Evolutionary conservation across 2,329 filamentous ascomycete species (phyloP).

Genomic region (Beauveria pseudobassiana): DNA sequence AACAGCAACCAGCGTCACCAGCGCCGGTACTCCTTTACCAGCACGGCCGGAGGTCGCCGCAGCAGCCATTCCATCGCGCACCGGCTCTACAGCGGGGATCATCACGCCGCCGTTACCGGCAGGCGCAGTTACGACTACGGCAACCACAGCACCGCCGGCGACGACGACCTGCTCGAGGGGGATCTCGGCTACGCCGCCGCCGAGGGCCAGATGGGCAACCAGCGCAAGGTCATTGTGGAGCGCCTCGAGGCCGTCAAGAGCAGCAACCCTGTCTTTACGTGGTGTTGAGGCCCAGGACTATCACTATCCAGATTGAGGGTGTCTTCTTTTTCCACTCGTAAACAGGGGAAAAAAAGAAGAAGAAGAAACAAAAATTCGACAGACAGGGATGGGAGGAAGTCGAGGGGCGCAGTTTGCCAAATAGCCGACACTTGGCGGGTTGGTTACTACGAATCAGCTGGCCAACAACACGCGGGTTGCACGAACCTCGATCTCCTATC

Average conservation of each 20-base stretch:
- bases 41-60: conserved; percentile 38
- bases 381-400: background rate
- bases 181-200: conserved; percentile 93
- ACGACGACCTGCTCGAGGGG: conserved; percentile 75
- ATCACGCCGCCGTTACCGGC: conserved; percentile 15
- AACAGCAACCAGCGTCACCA: conserved; percentile 32
- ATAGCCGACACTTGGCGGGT: no score
- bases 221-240: conserved; percentile 94
- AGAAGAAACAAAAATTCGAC: background rate
- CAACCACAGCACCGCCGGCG: conserved; percentile 17
- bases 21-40: conserved; percentile 47
- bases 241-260: conserved; percentile 91
- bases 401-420: background rate
- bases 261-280: conserved; percentile 92
- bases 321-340: background rate
- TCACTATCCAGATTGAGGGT: background rate
- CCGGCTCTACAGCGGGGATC: conserved; percentile 41
- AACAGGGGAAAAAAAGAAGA: no score
- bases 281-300: conserved; percentile 54
- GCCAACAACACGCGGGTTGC: no score
- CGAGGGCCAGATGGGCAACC: conserved; percentile 85
- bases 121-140: conserved; percentile 54
- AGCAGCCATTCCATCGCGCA: conserved; percentile 45
- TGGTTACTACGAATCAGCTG: no score
- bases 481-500: no score